Percentiles rank a stretch among this genome's conserved stretches.
Evolutionary conservation across 768 basidiomycete species (phyloP).

Genomic region (Pisolithus marmoratus): DNA sequence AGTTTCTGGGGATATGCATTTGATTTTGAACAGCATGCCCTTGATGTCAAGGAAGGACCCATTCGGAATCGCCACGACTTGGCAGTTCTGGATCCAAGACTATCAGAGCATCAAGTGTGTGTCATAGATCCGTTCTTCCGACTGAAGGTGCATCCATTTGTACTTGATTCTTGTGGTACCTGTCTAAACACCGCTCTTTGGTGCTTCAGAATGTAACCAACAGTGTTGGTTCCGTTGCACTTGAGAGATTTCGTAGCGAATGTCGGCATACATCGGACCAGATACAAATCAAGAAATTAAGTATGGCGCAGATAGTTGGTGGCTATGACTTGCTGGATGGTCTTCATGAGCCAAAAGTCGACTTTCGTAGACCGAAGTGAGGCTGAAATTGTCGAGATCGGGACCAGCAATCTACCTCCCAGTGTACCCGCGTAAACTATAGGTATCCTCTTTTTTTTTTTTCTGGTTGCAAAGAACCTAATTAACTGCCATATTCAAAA

Average conservation of each 20-base stretch:
- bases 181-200: background rate
- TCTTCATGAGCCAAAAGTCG: background rate
- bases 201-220: conserved; percentile 19
- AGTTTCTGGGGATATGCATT: conserved; percentile 45
- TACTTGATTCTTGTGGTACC: background rate
- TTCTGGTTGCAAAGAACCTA: too few species aligned
- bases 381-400: too few species aligned
- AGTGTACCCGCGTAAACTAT: too few species aligned
- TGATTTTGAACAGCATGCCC: conserved; percentile 24
- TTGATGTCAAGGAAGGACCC: conserved; percentile 40
- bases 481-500: too few species aligned
- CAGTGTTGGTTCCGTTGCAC: background rate
- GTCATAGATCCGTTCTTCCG: conserved; percentile 39
- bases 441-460: too few species aligned
- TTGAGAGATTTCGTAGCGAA: conserved; percentile 1
- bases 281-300: background rate
- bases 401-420: too few species aligned
- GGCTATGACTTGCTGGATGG: background rate
- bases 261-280: conserved; percentile 35
- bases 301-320: background rate
- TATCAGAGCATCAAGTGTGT: conserved; percentile 9
- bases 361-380: background rate
- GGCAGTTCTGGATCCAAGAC: background rate
- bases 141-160: conserved; percentile 25
- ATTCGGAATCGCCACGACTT: conserved; percentile 19